Evolutionary conservation across 2,329 filamentous ascomycete genomes (phyloP).

Genomic region (Xylariaceae sp.): DNA sequence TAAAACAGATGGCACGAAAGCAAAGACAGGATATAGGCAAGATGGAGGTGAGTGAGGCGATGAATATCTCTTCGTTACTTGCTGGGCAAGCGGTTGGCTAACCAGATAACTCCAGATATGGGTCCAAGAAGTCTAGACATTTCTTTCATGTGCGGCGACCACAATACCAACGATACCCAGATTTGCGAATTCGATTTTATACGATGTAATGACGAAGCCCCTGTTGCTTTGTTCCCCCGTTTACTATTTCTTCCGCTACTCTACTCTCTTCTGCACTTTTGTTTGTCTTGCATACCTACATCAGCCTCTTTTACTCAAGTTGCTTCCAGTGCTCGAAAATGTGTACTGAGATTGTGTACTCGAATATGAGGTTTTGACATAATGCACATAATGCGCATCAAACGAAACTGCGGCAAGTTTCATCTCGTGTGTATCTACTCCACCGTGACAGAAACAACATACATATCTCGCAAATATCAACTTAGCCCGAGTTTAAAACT

Average conservation of each 20-base stretch:
- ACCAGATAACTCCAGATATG: conserved; percentile 46
- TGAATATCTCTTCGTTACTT: neutral
- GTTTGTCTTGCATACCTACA: conserved; percentile 2
- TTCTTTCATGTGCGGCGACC: conserved; percentile 31
- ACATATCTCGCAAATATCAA: neutral
- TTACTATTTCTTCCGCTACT: conserved; percentile 3
- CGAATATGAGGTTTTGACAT: neutral
- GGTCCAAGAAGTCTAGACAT: conserved; percentile 50
- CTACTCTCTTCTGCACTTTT: conserved; percentile 8
- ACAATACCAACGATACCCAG: conserved; percentile 39
- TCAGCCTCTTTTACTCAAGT: neutral
- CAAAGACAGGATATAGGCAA: conserved; percentile 84
- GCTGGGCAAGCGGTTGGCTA: conserved; percentile 17
- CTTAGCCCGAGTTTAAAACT: neutral
- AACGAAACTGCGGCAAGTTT: neutral
- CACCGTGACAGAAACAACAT: neutral
- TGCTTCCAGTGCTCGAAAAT: neutral
- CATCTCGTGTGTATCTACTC: neutral
- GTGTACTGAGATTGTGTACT: neutral
- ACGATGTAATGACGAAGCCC: conserved; percentile 37
- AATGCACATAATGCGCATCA: neutral
- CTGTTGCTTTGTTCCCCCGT: conserved; percentile 17
- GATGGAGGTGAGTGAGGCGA: conserved; percentile 83
- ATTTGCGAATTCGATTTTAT: conserved; percentile 34
- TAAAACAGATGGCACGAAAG: conserved; percentile 69